Conservation (phyloP, 169 alveolate genomes). For the Toxoplasma gondii region DNA sequence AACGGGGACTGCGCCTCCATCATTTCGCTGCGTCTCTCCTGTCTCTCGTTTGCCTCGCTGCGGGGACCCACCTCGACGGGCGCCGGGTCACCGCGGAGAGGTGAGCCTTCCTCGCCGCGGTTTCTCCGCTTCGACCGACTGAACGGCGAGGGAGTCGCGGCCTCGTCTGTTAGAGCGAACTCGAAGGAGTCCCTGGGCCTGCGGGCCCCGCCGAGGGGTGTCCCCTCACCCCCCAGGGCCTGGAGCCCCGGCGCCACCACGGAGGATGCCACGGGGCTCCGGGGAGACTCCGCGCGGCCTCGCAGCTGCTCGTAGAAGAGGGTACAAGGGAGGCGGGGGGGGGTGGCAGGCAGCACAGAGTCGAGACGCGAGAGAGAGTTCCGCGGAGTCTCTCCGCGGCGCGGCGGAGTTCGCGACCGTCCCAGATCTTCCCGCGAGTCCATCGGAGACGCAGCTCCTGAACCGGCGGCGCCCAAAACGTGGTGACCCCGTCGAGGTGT, state of each 20-base stretch:
- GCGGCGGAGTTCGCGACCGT: not conserved
- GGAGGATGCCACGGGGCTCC: not conserved
- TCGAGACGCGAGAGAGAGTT: not conserved
- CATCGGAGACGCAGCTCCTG: not conserved
- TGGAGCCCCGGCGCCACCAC: slow-evolving; percentile 4
- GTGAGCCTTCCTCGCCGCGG: not conserved
- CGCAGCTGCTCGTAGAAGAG: not conserved
- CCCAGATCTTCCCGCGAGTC: not conserved
- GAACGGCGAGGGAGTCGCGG: slow-evolving; percentile 40
- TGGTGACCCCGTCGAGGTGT: not conserved
- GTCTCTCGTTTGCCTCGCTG: not conserved
- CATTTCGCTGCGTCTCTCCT: not conserved
- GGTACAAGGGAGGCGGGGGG: not conserved
- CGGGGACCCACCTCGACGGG: not conserved
- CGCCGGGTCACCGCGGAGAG: not conserved
- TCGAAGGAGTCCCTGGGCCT: slow-evolving; percentile 32
- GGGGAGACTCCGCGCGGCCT: not conserved
- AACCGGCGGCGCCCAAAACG: not conserved
- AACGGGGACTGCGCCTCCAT: not conserved
- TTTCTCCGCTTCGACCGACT: slow-evolving; percentile 33
- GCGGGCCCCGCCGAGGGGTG: not conserved
- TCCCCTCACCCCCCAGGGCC: not conserved
- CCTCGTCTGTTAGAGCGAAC: slow-evolving; percentile 3
- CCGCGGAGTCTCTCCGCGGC: not conserved
- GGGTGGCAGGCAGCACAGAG: not conserved